These are phyloP conservation scores for Tricholoma sp. DNA, from an alignment of 768 basidiomycete genomes.

Conservation along the genomic window DNA sequence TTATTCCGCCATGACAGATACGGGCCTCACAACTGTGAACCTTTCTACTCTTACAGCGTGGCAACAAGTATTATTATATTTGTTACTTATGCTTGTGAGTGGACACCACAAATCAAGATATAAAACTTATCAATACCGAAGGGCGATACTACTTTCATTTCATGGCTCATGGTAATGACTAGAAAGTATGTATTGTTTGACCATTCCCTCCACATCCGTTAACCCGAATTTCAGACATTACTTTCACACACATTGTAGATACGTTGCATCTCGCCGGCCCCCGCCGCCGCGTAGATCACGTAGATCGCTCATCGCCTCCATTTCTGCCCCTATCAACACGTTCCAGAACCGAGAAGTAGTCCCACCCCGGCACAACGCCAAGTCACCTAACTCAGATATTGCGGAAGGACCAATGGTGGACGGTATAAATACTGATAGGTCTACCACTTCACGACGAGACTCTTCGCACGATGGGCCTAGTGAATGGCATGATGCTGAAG, in stretches of 20 bases:
- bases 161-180: conserved; percentile 65
- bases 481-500: background rate
- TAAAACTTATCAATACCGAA: conserved; percentile 11
- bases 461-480: background rate
- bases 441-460: background rate
- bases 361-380: background rate
- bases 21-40: conserved; percentile 44
- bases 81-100: conserved; percentile 47
- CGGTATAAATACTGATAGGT: background rate
- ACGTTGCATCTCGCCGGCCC: conserved; percentile 23
- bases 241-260: conserved; percentile 39
- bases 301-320: background rate
- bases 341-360: background rate
- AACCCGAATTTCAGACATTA: conserved; percentile 28
- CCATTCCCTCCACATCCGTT: background rate
- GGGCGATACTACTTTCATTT: conserved; percentile 47
- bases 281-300: background rate
- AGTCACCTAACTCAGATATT: background rate
- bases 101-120: background rate
- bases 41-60: conserved; percentile 42
- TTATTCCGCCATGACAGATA: conserved; percentile 52
- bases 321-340: background rate
- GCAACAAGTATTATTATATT: conserved; percentile 47
- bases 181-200: conserved; percentile 35
- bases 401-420: background rate